phyloP scores from a whole-genome alignment of 2,329 filamentous ascomycete genomes.

The Thelonectria rubi region DNA sequence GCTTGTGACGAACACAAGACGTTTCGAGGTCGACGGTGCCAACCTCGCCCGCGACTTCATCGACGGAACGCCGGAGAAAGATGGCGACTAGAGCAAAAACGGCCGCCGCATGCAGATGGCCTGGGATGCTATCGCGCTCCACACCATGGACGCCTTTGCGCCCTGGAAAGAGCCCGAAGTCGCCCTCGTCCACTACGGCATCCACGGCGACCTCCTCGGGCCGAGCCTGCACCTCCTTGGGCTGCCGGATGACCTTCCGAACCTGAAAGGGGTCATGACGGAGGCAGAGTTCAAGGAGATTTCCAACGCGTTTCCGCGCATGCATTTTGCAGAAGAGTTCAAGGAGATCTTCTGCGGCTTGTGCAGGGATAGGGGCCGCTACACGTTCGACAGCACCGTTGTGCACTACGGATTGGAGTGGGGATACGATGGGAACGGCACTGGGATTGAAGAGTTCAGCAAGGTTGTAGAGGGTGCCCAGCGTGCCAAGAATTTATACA shows the following conservation, averaged over 20 bases:
- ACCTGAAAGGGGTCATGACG: neutral
- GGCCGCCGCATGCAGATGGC: slow-evolving; percentile 6
- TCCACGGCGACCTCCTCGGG: slow-evolving; percentile 6
- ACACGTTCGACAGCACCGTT: slow-evolving; percentile 7
- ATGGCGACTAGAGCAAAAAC: slow-evolving; percentile 2
- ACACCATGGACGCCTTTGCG: slow-evolving; percentile 5
- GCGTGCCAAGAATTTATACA: slow-evolving; percentile 7
- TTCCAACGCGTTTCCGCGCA: neutral
- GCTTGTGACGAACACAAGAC: slow-evolving; percentile 7
- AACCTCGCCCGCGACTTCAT: slow-evolving; percentile 9
- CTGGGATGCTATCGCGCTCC: slow-evolving; percentile 6
- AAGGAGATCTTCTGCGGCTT: slow-evolving; percentile 9
- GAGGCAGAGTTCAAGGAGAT: slow-evolving; percentile 4
- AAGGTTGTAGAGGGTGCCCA: slow-evolving; percentile 6
- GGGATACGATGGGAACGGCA: slow-evolving; percentile 6
- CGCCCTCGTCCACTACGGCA: slow-evolving; percentile 6
- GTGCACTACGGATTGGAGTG: slow-evolving; percentile 7
- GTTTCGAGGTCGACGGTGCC: slow-evolving; percentile 8
- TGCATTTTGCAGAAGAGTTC: slow-evolving; percentile 4
- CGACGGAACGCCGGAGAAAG: slow-evolving; percentile 2
- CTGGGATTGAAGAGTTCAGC: slow-evolving; percentile 2
- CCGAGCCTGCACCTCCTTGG: slow-evolving; percentile 7
- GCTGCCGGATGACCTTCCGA: slow-evolving; percentile 3
- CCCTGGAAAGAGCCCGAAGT: slow-evolving; percentile 8
- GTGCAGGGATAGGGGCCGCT: slow-evolving; percentile 4